These are phyloP conservation scores for Exsudoporus floridanus DNA, from an alignment of 1,284 basidiomycete species.

Conservation along the genomic window DNA sequence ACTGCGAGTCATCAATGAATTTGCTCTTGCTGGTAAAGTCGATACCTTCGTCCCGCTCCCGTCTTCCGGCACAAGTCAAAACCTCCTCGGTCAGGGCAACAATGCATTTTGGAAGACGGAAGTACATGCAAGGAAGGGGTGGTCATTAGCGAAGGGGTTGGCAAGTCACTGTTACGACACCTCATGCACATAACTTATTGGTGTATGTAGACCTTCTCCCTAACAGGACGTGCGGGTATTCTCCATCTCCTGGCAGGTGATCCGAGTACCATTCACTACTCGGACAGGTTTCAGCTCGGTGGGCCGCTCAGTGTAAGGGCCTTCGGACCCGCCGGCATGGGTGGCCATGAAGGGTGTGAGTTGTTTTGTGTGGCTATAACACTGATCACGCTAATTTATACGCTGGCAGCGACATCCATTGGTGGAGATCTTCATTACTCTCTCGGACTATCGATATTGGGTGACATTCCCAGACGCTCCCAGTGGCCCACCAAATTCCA, in stretches of 20 bases:
- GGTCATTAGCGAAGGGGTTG: slow-evolving; percentile 54
- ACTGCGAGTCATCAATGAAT: slow-evolving; percentile 25
- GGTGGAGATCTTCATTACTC: slow-evolving; percentile 92
- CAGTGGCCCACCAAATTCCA: slow-evolving; percentile 92
- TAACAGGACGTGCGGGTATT: slow-evolving; percentile 62
- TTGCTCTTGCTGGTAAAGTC: slow-evolving; percentile 22
- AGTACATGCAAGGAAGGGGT: slow-evolving; percentile 63
- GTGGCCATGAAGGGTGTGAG: slow-evolving; percentile 78
- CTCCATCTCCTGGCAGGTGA: slow-evolving; percentile 53
- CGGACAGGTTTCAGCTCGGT: slow-evolving; percentile 91
- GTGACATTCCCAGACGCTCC: slow-evolving; percentile 74
- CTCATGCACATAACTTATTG: background rate
- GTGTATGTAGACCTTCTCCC: slow-evolving; percentile 55
- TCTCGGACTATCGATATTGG: slow-evolving; percentile 77
- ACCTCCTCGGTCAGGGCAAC: slow-evolving; percentile 49
- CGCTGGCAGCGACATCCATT: slow-evolving; percentile 63
- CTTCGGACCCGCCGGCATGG: slow-evolving; percentile 84
- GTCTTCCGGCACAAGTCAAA: slow-evolving; percentile 35
- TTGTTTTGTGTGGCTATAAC: slow-evolving; percentile 2
- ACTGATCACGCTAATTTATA: background rate
- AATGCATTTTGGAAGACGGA: slow-evolving; percentile 74
- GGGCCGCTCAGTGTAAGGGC: slow-evolving; percentile 89
- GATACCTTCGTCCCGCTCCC: slow-evolving; percentile 17
- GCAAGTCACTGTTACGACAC: slow-evolving; percentile 40
- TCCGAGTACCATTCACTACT: slow-evolving; percentile 49